Conservation (phyloP, 805 yeast species). For the Lachancea mirantina region DNA sequence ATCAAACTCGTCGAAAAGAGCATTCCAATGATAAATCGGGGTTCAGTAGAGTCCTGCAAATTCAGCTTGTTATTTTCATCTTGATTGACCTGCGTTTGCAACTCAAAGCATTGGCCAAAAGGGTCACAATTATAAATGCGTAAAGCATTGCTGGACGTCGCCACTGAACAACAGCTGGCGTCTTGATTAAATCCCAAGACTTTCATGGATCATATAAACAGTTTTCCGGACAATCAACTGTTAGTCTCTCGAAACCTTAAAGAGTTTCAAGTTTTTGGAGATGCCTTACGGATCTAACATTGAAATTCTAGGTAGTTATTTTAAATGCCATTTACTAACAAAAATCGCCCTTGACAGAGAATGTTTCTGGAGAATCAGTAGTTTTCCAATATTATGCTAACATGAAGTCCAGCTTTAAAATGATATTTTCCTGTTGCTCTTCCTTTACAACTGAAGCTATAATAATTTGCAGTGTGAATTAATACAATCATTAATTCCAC, state of each 20-base stretch:
- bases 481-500: neutral
- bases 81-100: too few species aligned
- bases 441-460: too few species aligned
- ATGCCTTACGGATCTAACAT: too few species aligned
- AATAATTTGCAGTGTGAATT: too few species aligned
- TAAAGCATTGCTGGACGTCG: conserved; percentile 59
- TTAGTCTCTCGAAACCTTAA: neutral
- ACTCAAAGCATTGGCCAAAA: conserved; percentile 61
- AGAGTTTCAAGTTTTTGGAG: too few species aligned
- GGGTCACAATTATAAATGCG: conserved; percentile 84
- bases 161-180: conserved; percentile 64
- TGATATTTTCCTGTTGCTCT: too few species aligned
- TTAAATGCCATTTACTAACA: too few species aligned
- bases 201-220: conserved; percentile 25
- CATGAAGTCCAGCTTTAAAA: too few species aligned
- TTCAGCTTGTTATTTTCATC: conserved; percentile 22
- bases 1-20: conserved; percentile 80
- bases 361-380: too few species aligned
- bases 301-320: too few species aligned
- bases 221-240: neutral
- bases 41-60: conserved; percentile 16
- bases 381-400: too few species aligned
- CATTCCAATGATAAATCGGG: conserved; percentile 65
- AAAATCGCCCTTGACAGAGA: too few species aligned
- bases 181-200: conserved; percentile 84